These are phyloP conservation scores for Aspergillus mulundensis DNA, from an alignment of 495 filamentous ascomycete genomes.

Conservation along the genomic window DNA sequence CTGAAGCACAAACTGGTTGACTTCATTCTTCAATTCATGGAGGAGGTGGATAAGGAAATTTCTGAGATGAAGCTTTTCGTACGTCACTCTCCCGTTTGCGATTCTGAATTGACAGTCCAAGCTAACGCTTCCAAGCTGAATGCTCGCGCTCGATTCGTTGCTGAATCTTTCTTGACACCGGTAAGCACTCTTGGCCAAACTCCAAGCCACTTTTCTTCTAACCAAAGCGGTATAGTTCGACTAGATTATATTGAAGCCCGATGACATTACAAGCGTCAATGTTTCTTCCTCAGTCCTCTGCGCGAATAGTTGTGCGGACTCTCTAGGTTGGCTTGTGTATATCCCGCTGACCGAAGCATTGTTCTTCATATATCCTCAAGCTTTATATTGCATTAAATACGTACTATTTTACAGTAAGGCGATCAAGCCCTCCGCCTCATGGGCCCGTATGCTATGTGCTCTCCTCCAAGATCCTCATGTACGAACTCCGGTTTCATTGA, in stretches of 20 bases:
- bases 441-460: neutral
- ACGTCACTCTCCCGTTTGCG: slow-evolving; percentile 37
- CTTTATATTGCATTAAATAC: neutral
- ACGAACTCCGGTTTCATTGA: too few relatives aligned
- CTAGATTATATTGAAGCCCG: slow-evolving; percentile 17
- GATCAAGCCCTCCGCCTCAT: neutral
- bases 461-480: too few relatives aligned
- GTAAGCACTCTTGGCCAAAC: slow-evolving; percentile 47
- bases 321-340: neutral
- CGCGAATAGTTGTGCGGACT: neutral
- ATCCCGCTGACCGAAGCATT: neutral
- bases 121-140: slow-evolving; percentile 64
- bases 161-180: slow-evolving; percentile 94
- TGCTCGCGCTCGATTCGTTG: slow-evolving; percentile 94
- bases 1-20: slow-evolving; percentile 97
- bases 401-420: neutral
- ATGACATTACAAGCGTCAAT: neutral
- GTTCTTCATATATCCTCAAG: slow-evolving; percentile 3
- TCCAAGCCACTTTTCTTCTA: neutral
- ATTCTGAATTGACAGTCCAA: neutral
- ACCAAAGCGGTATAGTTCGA: slow-evolving; percentile 32
- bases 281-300: neutral
- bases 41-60: slow-evolving; percentile 99
- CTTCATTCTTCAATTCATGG: slow-evolving; percentile 98
- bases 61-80: slow-evolving; percentile 99